Base-by-base conservation (phyloP, 2,329 filamentous ascomycete genomes). In the Aureobasidium namibiae region DNA sequence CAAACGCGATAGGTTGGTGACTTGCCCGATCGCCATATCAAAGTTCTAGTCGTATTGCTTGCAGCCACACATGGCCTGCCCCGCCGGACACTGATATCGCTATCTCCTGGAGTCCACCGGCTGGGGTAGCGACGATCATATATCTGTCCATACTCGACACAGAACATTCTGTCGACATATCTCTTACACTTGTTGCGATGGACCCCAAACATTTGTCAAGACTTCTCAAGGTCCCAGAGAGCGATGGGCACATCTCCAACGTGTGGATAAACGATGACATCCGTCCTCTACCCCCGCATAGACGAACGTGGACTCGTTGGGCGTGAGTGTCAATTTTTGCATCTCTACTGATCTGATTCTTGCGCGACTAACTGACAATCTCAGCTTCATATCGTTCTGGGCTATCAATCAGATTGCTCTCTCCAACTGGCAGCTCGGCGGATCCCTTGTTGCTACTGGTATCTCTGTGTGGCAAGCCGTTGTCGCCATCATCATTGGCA, bases 391-490 rank as follows among this genome's bases (percentile, higher is more conserved):
- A 46, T 67, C 64, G 23, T 75, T 74, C 62, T 76, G 73, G 74
- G 68, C 70, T 24, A 72, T 75, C 58, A 74, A 72, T 56, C 70
- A 72, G 48, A 71, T 74, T 60, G 67, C 61, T 70, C 45, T 49
- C 18, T 64, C 62, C 45, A 75, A 72, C 56, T 75, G 70, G 68
- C 70, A 72, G 61, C 64, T 70, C 4, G 72, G 72, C 2, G 67
- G 68, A 5, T 69, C 73, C 18, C 66, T 75, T 13, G 67, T 77
- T 10, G 65, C 70, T 3, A 65, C 69, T 18, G 74, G 75, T 24
- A 65, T 77, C 4, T 68, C 69, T 7, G 73, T 74, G 10, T 76
- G 74, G 74, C 73, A 76, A 61, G 68, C 72, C 3, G 66, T 75
- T 42, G 67, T 75, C 41, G 69, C 71, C 41, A 71, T 70, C 56